phyloP scores from a whole-genome alignment of 257 asterid species.

The Handroanthus guayacan region DNA sequence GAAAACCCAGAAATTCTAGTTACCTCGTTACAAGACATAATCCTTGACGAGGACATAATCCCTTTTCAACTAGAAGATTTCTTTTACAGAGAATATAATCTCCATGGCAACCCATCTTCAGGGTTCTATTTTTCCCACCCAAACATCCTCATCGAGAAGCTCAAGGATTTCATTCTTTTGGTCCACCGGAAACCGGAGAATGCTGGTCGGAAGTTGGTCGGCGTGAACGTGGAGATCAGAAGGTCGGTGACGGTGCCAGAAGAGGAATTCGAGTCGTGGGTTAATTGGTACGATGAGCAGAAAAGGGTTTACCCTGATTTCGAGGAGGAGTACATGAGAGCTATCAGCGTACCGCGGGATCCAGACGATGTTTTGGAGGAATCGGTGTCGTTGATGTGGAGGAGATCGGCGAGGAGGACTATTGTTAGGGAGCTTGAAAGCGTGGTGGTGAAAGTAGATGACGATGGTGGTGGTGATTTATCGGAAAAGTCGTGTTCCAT shows the following conservation, averaged over 20 bases:
- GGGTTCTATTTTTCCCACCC: neutral
- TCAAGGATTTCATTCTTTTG: neutral
- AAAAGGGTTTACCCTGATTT: neutral
- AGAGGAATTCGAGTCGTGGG: neutral
- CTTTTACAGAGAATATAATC: neutral
- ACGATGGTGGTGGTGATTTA: neutral
- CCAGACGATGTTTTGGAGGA: neutral
- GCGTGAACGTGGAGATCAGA: neutral
- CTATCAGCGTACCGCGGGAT: neutral
- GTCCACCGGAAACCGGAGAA: neutral
- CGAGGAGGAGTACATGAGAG: neutral
- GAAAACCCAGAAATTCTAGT: neutral
- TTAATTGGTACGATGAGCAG: neutral
- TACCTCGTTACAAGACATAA: neutral
- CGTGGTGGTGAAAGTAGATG: neutral
- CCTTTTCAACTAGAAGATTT: neutral
- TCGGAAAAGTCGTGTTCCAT: neutral
- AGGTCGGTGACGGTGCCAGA: neutral
- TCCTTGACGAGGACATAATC: neutral
- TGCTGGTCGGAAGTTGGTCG: neutral
- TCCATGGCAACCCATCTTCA: neutral
- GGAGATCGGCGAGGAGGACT: neutral
- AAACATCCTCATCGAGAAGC: too few species aligned
- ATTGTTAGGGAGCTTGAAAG: neutral
- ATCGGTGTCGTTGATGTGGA: neutral